A percentile compares a stretch with the other conserved stretches of the same genome.
Evolutionary conservation across 306 rosid species (phyloP).

Genomic region (Prunus salicina): DNA sequence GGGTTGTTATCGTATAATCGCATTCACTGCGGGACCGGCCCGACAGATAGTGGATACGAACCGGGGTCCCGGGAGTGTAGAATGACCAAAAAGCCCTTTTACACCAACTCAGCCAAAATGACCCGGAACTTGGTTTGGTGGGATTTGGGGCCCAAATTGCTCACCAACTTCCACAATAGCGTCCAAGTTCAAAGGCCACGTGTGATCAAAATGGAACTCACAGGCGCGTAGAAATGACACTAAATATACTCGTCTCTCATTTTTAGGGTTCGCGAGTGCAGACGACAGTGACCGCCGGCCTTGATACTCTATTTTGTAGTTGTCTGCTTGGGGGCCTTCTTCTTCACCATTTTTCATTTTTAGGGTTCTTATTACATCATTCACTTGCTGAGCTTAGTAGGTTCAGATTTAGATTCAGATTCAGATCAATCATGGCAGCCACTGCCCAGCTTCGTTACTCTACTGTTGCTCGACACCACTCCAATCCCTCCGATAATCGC

Average conservation of each 20-base stretch:
- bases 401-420: background rate
- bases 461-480: conserved; percentile 31
- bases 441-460: conserved; percentile 61
- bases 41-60: too few species aligned
- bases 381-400: background rate
- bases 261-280: background rate
- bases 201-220: background rate
- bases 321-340: too few species aligned
- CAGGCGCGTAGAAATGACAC: background rate
- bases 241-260: background rate
- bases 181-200: background rate
- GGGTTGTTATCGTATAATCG: too few species aligned
- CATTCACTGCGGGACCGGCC: too few species aligned
- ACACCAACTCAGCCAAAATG: background rate
- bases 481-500: conserved; percentile 1
- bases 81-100: background rate
- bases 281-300: background rate
- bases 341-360: background rate
- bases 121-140: background rate
- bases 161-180: background rate
- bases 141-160: background rate
- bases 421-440: conserved; percentile 44
- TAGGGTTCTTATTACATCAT: too few species aligned
- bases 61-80: too few species aligned
- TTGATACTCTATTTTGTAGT: background rate